phyloP scores from a whole-genome alignment of 2,329 filamentous ascomycete genomes.

The Rhynchosporium graminicola region DNA sequence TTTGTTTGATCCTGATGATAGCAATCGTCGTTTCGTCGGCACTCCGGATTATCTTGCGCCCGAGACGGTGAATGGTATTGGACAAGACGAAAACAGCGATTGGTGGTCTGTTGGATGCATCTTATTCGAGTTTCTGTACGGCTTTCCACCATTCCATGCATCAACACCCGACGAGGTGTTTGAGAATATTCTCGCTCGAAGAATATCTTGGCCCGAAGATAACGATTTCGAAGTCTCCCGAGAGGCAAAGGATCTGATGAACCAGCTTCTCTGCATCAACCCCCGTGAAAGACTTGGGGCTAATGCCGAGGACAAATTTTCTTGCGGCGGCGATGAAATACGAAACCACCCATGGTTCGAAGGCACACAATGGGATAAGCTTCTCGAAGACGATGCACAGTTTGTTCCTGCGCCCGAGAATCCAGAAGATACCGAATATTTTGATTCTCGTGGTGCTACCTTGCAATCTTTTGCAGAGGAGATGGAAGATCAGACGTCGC shows the following conservation, averaged over 20 bases:
- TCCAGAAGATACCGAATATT: conserved; percentile 97
- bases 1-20: conserved; percentile 93
- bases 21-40: conserved; percentile 88
- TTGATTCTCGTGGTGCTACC: conserved; percentile 87
- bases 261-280: conserved; percentile 83
- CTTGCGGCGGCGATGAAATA: conserved; percentile 87
- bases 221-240: conserved; percentile 76
- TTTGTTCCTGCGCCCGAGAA: conserved; percentile 93
- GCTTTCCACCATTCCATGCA: conserved; percentile 91
- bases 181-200: conserved; percentile 88
- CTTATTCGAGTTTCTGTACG: conserved; percentile 92
- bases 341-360: conserved; percentile 86
- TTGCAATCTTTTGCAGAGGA: conserved; percentile 92
- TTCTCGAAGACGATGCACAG: conserved; percentile 93
- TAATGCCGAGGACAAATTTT: conserved; percentile 79
- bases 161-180: conserved; percentile 90
- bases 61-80: conserved; percentile 92
- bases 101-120: conserved; percentile 99
- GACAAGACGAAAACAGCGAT: conserved; percentile 97
- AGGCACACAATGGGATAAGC: conserved; percentile 81
- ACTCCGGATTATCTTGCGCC: conserved; percentile 97
- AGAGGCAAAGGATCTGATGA: conserved; percentile 93
- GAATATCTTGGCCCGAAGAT: conserved; percentile 90
- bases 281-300: conserved; percentile 80
- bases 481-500: conserved; percentile 83